These are phyloP conservation scores for Sporisorium reilianum DNA, from an alignment of 1,284 basidiomycete genomes.

Conservation along the genomic window DNA sequence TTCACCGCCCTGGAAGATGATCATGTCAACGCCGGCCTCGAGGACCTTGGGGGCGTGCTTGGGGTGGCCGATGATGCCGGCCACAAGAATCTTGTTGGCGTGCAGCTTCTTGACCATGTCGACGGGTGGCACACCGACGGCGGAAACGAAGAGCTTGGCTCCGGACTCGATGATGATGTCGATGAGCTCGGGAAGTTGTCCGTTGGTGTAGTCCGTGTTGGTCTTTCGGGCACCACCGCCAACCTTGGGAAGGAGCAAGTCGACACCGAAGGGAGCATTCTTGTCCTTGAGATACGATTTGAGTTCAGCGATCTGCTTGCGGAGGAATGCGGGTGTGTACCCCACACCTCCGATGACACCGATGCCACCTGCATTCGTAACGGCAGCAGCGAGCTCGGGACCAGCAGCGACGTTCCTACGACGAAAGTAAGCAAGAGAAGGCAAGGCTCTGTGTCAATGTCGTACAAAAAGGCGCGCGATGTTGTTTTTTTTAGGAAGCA, in stretches of 20 bases:
- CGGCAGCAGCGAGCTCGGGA: conserved; percentile 61
- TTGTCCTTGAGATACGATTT: conserved; percentile 59
- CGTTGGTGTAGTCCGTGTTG: conserved; percentile 63
- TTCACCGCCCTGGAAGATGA: conserved; percentile 66
- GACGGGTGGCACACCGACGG: conserved; percentile 62
- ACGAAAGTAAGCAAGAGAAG: neutral
- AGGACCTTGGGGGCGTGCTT: conserved; percentile 65
- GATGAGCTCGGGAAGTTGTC: conserved; percentile 55
- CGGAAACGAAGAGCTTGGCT: conserved; percentile 63
- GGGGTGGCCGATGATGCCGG: conserved; percentile 77
- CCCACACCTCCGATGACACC: conserved; percentile 66
- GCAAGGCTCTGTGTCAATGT: conserved; percentile 1
- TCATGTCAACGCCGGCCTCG: conserved; percentile 61
- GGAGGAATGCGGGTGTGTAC: conserved; percentile 51
- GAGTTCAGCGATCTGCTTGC: conserved; percentile 45
- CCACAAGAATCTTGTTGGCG: conserved; percentile 52
- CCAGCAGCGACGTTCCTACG: conserved; percentile 62
- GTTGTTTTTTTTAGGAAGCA: neutral
- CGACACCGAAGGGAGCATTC: conserved; percentile 64
- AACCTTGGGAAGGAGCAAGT: conserved; percentile 64
- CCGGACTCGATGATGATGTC: conserved; percentile 62
- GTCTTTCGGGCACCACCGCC: conserved; percentile 63
- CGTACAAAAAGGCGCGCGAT: neutral
- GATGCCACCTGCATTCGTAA: conserved; percentile 62
- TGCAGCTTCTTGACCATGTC: conserved; percentile 62